Conservation (phyloP, 495 filamentous ascomycete species). For the Aspergillus diversus region DNA sequence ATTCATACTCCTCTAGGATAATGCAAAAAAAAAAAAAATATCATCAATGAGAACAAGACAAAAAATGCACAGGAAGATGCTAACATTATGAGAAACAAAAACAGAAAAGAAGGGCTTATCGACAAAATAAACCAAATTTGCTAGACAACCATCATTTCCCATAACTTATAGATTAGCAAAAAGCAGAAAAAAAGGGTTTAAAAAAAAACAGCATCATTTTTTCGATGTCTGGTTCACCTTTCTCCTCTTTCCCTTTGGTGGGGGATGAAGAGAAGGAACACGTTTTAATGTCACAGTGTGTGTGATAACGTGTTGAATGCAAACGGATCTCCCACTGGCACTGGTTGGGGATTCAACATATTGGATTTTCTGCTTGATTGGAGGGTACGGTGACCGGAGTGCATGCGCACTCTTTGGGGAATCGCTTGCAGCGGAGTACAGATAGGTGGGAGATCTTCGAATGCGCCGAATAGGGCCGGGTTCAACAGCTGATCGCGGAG, state of each 20-base stretch:
- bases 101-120: too few species aligned
- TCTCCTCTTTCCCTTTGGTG: constrained; percentile 17
- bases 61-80: too few species aligned
- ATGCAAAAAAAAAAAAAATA: too few species aligned
- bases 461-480: constrained; percentile 14
- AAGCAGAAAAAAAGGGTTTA: too few species aligned
- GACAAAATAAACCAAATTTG: too few species aligned
- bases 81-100: too few species aligned
- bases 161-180: too few species aligned
- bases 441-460: constrained; percentile 18
- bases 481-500: constrained; percentile 7
- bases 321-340: constrained; percentile 9
- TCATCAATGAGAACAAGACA: too few species aligned
- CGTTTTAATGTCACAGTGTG: constrained; percentile 24
- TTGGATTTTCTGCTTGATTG: constrained; percentile 9
- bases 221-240: constrained; percentile 5
- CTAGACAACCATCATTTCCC: constrained; percentile 4
- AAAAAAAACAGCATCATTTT: not conserved
- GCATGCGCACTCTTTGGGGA: constrained; percentile 23
- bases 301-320: constrained; percentile 24
- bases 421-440: constrained; percentile 10
- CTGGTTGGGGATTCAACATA: constrained; percentile 14
- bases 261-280: constrained; percentile 19
- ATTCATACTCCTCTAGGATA: too few species aligned
- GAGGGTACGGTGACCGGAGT: constrained; percentile 17